A percentile compares a stretch with the other conserved stretches of the same genome.
These are phyloP conservation scores for Favolaschia claudopus DNA, from an alignment of 768 basidiomycete species.

Conservation along the genomic window DNA sequence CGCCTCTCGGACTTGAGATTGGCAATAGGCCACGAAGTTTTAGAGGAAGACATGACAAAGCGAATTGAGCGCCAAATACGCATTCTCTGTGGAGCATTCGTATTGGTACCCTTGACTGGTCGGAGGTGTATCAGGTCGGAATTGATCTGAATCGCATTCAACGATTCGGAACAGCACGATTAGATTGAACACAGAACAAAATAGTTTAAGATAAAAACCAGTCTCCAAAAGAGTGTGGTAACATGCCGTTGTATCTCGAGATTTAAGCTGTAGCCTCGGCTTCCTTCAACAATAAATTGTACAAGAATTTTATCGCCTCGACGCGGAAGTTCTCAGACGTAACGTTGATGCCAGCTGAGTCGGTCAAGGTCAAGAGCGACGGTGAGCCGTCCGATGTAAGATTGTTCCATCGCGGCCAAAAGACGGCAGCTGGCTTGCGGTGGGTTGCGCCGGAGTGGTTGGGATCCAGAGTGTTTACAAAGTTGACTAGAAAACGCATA, in stretches of 20 bases:
- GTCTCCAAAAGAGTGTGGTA: too few relatives aligned
- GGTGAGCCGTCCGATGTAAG: not conserved
- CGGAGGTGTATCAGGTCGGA: too few relatives aligned
- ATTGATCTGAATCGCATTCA: too few relatives aligned
- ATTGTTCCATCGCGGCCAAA: constrained; percentile 21
- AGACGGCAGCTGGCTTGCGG: not conserved
- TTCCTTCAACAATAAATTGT: not conserved
- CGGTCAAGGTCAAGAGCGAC: constrained; percentile 25
- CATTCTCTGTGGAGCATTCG: too few relatives aligned
- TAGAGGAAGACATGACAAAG: too few relatives aligned
- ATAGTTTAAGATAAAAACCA: too few relatives aligned
- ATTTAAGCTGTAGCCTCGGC: not conserved
- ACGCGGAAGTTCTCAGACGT: constrained; percentile 24
- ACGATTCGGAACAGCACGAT: too few relatives aligned
- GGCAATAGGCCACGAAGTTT: too few relatives aligned
- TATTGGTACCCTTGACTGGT: too few relatives aligned
- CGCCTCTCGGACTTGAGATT: too few relatives aligned
- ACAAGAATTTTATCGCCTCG: constrained; percentile 14
- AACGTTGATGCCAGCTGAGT: constrained; percentile 16
- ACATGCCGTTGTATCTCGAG: not conserved
- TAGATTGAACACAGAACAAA: too few relatives aligned
- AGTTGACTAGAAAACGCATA: constrained; percentile 21
- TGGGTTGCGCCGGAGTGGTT: constrained; percentile 20
- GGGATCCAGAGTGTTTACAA: constrained; percentile 32
- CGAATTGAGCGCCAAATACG: too few relatives aligned